Conservation (phyloP, 2,329 filamentous ascomycete genomes). For the Paecilomyces variotii region DNA sequence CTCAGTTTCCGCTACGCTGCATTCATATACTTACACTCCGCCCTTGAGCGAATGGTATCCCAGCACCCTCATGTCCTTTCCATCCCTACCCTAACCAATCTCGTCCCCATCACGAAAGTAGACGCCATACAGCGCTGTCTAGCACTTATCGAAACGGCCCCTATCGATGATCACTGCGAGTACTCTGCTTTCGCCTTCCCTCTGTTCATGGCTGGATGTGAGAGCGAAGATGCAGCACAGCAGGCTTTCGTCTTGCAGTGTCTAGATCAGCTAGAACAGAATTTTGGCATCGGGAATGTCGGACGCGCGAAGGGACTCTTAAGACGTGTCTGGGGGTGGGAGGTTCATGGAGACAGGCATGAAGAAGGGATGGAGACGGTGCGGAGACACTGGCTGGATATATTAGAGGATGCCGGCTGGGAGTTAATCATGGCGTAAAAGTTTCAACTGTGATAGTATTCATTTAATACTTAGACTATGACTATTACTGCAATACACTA, state of each 20-base stretch:
- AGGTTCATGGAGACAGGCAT: background rate
- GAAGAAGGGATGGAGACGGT: background rate
- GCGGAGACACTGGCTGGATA: conserved; percentile 4
- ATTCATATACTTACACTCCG: conserved; percentile 30
- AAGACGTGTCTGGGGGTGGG: conserved; percentile 1
- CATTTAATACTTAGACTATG: too few relatives aligned
- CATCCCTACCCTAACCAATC: background rate
- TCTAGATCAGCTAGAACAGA: conserved; percentile 20
- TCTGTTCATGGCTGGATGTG: conserved; percentile 29
- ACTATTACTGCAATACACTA: too few relatives aligned
- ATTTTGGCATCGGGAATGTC: conserved; percentile 13
- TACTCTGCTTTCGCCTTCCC: conserved; percentile 32
- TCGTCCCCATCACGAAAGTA: conserved; percentile 20
- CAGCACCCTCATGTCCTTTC: background rate
- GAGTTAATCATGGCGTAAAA: conserved; percentile 5
- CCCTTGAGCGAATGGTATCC: conserved; percentile 19
- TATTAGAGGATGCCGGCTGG: conserved; percentile 6
- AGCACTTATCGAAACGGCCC: conserved; percentile 14
- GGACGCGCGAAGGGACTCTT: conserved; percentile 5
- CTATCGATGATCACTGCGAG: conserved; percentile 27
- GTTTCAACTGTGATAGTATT: too few relatives aligned
- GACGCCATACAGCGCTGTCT: conserved; percentile 21
- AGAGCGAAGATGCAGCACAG: conserved; percentile 15
- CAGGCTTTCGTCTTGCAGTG: conserved; percentile 18
- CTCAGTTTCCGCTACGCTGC: conserved; percentile 30